Evolutionary conservation across 768 basidiomycete genomes (phyloP), one percentile per base, ranked within the genome.

Genomic region (Phylloporus rhodoxanthus): DNA sequence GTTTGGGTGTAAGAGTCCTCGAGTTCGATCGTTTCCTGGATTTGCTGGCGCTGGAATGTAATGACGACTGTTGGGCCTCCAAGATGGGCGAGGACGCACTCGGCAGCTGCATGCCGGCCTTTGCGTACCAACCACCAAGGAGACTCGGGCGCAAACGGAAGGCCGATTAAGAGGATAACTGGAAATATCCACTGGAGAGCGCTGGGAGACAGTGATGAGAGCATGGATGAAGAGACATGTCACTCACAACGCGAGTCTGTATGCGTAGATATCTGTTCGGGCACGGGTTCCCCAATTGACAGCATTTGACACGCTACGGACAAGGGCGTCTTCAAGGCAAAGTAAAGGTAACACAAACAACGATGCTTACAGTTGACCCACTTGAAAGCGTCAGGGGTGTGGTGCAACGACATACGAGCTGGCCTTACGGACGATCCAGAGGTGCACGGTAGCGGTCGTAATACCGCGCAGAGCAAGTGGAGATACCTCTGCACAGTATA

Each of bases 171-270:
- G 42, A 69, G 57, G 1, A 68, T 57, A 37, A 63, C 23, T 0
- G 66, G 68, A 50, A 68, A 68, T 38, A 69, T 62, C 64, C 66
- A 68, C 32, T 68, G 68, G n/a, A 69, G 45, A 9, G 60, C 64
- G 26, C 62, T 64, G 34, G 8, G 14, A 45, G 23, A 45, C 1
- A 1, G n/a, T 32, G 8, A 10, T 1, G 23, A 43, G 3, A 7
- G 8, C 25, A 3, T 5, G 25, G 4, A 26, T 26, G 40, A 14
- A n/a, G n/a, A 33, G 3, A 3, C 2, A 11, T 20, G 15, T 11
- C n/a, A 49, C 63, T 58, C 44, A 63, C 62, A 65, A 65, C 0
- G 62, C 63, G 28, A 64, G 50, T 11, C 54, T 59, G 47, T 65
- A 64, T 0, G 62, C 63, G 20, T 60, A 64, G 6, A 47, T 43